A percentile compares a stretch with the other conserved stretches of the same genome.
Evolutionary conservation across 2,329 filamentous ascomycete species (phyloP).

Genomic region (Cercospora beticola): DNA sequence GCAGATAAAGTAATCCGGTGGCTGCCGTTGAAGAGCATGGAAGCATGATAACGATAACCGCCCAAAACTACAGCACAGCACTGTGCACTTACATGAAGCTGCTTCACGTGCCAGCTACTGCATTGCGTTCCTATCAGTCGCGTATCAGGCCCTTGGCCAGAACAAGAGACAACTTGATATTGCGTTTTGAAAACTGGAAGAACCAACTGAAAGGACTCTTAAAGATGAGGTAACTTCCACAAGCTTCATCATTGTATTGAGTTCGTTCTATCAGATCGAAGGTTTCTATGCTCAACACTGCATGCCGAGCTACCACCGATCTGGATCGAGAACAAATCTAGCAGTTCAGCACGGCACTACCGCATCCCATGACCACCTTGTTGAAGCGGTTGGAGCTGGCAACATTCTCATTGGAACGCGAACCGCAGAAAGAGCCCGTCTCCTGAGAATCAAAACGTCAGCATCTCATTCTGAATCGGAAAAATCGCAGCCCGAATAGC

Average conservation of each 20-base stretch:
- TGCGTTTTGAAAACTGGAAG: not conserved
- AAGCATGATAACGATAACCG: not conserved
- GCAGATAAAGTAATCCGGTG: not conserved
- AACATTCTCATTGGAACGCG: not conserved
- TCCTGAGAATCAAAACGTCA: not conserved
- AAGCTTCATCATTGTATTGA: not conserved
- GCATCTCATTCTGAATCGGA: not conserved
- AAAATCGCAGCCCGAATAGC: not conserved
- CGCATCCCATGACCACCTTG: slow-evolving; percentile 7
- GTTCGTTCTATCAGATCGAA: not conserved
- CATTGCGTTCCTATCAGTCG: not conserved
- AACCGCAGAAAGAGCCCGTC: not conserved
- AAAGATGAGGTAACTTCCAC: not conserved
- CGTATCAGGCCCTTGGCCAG: not conserved
- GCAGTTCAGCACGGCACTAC: not conserved
- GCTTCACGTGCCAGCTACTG: no score
- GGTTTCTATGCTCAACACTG: not conserved
- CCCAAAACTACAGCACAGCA: not conserved
- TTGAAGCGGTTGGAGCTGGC: slow-evolving; percentile 4
- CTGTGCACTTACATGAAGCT: not conserved
- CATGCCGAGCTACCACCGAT: not conserved
- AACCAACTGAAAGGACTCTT: not conserved
- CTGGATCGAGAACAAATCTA: not conserved
- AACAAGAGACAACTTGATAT: not conserved
- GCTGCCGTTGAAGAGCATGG: not conserved